Conservation (phyloP, 2,329 filamentous ascomycete genomes). For the Fusarium pseudograminearum region DNA sequence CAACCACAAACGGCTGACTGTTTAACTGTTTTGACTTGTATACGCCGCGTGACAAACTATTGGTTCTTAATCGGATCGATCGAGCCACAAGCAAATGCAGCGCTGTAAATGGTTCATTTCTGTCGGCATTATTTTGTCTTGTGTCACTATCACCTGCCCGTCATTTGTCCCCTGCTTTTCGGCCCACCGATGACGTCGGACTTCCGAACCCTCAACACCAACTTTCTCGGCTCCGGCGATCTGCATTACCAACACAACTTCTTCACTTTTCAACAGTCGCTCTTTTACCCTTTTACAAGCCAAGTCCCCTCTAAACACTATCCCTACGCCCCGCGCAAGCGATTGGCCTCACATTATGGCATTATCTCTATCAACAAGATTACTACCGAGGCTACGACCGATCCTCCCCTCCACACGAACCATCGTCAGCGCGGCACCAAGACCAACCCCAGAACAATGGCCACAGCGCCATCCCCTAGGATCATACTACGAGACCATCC, state of each 20-base stretch:
- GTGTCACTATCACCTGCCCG: neutral
- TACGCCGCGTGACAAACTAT: neutral
- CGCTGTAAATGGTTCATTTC: too few species aligned
- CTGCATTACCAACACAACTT: conserved; percentile 25
- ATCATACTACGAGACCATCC: conserved; percentile 69
- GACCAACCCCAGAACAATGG: conserved; percentile 47
- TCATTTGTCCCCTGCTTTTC: neutral
- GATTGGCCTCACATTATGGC: conserved; percentile 45
- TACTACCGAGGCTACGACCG: conserved; percentile 51
- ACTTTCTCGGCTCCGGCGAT: conserved; percentile 34
- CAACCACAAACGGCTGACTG: neutral
- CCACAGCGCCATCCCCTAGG: conserved; percentile 63
- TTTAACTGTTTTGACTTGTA: neutral
- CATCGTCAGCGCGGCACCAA: conserved; percentile 48
- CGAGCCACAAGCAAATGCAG: too few species aligned
- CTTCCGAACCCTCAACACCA: conserved; percentile 45
- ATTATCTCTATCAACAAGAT: conserved; percentile 48
- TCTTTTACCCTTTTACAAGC: neutral
- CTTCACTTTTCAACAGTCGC: conserved; percentile 6
- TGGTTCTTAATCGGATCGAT: too few species aligned
- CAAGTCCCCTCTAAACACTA: accelerated
- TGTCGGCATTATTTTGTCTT: neutral
- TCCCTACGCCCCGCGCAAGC: neutral
- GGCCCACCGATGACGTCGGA: conserved; percentile 51
- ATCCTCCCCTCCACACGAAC: conserved; percentile 45